phyloP scores from a whole-genome alignment of 805 yeast genomes.

The Candida vartiovaarae region DNA sequence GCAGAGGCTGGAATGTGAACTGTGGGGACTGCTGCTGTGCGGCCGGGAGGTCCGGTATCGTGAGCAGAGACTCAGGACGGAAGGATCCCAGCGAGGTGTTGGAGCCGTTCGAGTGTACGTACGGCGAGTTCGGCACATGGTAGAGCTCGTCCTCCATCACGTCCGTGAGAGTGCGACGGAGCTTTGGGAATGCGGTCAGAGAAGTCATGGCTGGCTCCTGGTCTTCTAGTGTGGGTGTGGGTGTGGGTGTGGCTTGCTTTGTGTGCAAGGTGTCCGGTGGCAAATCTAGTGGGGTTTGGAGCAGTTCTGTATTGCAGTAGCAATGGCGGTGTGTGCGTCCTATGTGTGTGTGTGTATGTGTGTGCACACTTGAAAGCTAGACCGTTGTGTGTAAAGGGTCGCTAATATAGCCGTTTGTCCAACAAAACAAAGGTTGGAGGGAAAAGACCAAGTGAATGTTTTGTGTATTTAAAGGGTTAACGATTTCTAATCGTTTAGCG shows the following conservation, averaged over 20 bases:
- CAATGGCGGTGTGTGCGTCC: no score
- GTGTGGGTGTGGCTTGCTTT: not conserved
- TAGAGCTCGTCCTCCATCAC: conserved; percentile 56
- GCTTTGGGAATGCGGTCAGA: conserved; percentile 38
- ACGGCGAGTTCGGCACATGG: conserved; percentile 21
- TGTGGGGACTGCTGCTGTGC: conserved; percentile 1
- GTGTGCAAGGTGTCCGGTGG: conserved; percentile 2
- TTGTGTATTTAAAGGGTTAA: no score
- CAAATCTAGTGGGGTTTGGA: no score
- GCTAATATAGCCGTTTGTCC: no score
- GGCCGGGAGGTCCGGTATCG: conserved; percentile 3
- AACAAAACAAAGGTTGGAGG: no score
- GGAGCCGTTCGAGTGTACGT: conserved; percentile 4
- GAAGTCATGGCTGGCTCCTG: conserved; percentile 33
- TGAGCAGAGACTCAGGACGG: conserved; percentile 1
- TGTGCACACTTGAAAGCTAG: no score
- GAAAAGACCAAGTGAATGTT: no score
- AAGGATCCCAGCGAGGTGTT: conserved; percentile 1
- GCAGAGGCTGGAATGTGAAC: conserved; percentile 1
- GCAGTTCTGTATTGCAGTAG: no score
- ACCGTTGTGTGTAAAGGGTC: no score
- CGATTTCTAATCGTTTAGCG: no score
- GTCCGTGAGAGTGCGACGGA: conserved; percentile 48
- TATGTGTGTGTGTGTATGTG: no score
- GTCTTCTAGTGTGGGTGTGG: not conserved